Evolutionary conservation across 2,329 filamentous ascomycete species (phyloP), one percentile per base, ranked within the genome.

Genomic region (Colletotrichum lentis): DNA sequence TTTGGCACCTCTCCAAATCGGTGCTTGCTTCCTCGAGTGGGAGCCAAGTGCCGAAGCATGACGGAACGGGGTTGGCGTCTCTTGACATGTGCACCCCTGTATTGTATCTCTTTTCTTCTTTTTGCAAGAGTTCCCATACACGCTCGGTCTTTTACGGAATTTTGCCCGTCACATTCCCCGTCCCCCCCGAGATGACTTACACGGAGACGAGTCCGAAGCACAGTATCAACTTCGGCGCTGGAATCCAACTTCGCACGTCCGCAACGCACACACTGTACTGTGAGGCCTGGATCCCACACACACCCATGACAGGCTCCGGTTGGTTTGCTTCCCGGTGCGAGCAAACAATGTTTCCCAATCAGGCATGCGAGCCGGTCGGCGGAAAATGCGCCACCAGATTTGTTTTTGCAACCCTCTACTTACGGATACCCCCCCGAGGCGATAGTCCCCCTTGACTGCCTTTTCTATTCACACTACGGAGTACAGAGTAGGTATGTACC

Each of bases 241-340:
- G 18, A 31, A 27, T 61, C 35, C 66, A 56, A 69, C 62, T 66
- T 69, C 66, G 66, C 66, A 69, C 66, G 66, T 69, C 62, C 66
- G 66, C 66, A 41, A 53, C 10, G 16, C 56, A 55, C 66, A 69
- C 66, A 69, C 66, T 69, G 66, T 69, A 69, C 66, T 69, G 66
- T 69, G 66, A 68, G 46, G 41, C 53, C 31, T n/a, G 14, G 64
- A 57, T 67, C 60, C 64, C 65, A 64, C 65, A 64, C 61, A 54
- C 66, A 50, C 61, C 64, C 55, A 66, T 66, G 62, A 57, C 55
- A 66, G 66, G 66, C 62, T 69, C 62, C 35, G 61, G 65, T 64
- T 64, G 61, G 65, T 47, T 59, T 65, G 55, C 61, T 27, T 43
- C 46, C 37, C 44, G 66, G 43, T 69, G 52, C 44, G 57, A 59